These are phyloP conservation scores for Trichoderma guizhouense DNA, from an alignment of 2,329 filamentous ascomycete species.

Conservation along the genomic window DNA sequence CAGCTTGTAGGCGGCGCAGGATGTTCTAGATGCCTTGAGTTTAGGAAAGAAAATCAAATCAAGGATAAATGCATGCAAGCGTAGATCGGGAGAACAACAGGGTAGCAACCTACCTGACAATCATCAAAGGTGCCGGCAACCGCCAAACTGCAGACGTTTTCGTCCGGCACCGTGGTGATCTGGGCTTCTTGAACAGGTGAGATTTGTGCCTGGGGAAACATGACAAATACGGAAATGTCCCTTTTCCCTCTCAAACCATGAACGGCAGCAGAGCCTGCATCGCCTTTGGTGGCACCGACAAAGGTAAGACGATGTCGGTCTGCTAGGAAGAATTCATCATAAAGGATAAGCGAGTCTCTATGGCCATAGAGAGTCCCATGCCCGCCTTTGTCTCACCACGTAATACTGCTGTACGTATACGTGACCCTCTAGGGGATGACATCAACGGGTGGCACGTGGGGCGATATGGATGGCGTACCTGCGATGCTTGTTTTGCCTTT, in stretches of 20 bases:
- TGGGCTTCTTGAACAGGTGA: constrained; percentile 92
- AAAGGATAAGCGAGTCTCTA: constrained; percentile 5
- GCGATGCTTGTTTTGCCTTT: constrained; percentile 57
- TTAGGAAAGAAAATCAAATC: constrained; percentile 68
- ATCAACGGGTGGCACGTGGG: not conserved
- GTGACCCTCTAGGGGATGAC: not conserved
- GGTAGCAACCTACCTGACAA: constrained; percentile 63
- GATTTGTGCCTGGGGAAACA: constrained; percentile 87
- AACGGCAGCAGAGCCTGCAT: constrained; percentile 92
- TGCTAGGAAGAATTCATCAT: constrained; percentile 24
- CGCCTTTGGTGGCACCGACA: constrained; percentile 81
- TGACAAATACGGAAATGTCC: constrained; percentile 93
- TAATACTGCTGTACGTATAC: not conserved
- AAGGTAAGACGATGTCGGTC: constrained; percentile 79
- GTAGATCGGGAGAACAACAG: not conserved
- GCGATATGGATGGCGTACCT: constrained; percentile 34
- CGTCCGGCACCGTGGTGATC: constrained; percentile 91
- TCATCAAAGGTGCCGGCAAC: constrained; percentile 93
- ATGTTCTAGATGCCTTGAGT: constrained; percentile 84
- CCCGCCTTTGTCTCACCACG: not conserved
- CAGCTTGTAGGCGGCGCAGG: constrained; percentile 87
- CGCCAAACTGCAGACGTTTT: constrained; percentile 88
- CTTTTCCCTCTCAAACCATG: constrained; percentile 94
- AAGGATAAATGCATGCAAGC: not conserved
- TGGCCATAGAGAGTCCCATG: not conserved